Percentiles rank a stretch among this genome's conserved stretches.
phyloP scores from a whole-genome alignment of 495 filamentous ascomycete species.

The Penicillium canescens region DNA sequence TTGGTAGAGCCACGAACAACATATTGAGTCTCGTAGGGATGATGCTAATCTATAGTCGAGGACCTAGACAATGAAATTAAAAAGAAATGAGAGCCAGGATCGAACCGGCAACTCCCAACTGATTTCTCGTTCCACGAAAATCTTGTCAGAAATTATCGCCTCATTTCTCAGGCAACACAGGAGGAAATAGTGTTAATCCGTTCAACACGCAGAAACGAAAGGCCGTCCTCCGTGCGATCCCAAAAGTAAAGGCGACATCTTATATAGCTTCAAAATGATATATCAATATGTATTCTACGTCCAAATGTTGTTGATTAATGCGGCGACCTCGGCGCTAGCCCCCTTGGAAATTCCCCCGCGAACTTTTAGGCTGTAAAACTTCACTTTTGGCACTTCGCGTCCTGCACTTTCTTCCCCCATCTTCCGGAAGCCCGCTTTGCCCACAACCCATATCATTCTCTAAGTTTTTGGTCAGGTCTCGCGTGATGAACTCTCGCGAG shows the following conservation, averaged over 20 bases:
- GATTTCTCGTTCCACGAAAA: too few species aligned
- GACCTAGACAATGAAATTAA: too few species aligned
- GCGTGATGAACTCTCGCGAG: conserved; percentile 47
- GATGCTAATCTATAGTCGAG: too few species aligned
- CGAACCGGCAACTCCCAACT: neutral
- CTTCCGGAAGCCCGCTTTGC: conserved; percentile 30
- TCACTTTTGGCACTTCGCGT: conserved; percentile 37
- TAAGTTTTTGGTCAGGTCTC: conserved; percentile 9
- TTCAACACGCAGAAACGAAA: conserved; percentile 52
- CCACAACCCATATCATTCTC: conserved; percentile 13
- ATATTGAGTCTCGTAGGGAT: too few species aligned
- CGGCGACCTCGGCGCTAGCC: conserved; percentile 42
- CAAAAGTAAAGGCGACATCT: conserved; percentile 21
- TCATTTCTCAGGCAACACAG: too few species aligned
- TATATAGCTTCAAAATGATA: conserved; percentile 8
- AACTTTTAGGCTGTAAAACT: conserved; percentile 46
- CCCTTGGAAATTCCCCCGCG: conserved; percentile 38
- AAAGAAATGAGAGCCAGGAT: too few species aligned
- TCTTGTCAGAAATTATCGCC: too few species aligned
- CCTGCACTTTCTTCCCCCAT: conserved; percentile 34
- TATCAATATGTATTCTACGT: conserved; percentile 8
- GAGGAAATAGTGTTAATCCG: conserved; percentile 55
- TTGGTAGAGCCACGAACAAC: too few species aligned
- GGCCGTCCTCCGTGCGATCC: conserved; percentile 45
- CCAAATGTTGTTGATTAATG: conserved; percentile 37